These are phyloP conservation scores for Ustulina deusta DNA, from an alignment of 2,329 filamentous ascomycete genomes.

Conservation along the genomic window DNA sequence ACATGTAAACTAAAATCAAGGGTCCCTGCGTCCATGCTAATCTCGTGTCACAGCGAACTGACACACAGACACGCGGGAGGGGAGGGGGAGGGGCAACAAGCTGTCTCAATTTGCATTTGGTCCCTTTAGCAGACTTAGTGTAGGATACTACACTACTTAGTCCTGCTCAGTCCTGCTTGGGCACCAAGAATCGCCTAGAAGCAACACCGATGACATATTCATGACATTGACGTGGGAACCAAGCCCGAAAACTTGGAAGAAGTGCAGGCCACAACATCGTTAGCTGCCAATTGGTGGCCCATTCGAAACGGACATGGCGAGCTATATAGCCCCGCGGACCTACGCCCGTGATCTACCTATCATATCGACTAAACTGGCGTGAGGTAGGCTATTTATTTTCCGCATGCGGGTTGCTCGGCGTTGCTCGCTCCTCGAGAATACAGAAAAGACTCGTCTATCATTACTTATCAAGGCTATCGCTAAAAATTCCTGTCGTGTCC, in stretches of 20 bases:
- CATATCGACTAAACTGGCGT: conserved; percentile 1
- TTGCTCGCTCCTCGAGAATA: neutral
- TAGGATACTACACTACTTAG: neutral
- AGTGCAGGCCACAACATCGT: neutral
- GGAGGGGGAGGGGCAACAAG: conserved; percentile 28
- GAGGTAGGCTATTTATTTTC: conserved; percentile 5
- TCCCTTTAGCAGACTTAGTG: neutral
- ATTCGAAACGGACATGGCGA: neutral
- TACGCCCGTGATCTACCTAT: neutral
- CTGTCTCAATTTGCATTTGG: conserved; percentile 17
- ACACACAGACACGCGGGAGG: conserved; percentile 5
- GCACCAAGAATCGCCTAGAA: conserved; percentile 22
- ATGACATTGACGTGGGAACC: conserved; percentile 24
- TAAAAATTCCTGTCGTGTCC: neutral
- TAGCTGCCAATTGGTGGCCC: neutral
- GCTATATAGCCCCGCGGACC: neutral
- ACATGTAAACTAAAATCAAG: conserved; percentile 7
- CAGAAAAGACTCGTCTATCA: conserved; percentile 1
- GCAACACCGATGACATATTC: conserved; percentile 20
- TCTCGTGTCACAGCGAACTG: conserved; percentile 8
- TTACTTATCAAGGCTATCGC: conserved; percentile 10
- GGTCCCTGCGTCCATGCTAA: conserved; percentile 20
- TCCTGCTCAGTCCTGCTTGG: conserved; percentile 5
- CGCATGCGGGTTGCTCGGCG: neutral
- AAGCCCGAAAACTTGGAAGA: conserved; percentile 11